Evolutionary conservation across 2,329 filamentous ascomycete genomes (phyloP), one percentile per base, ranked within the genome.

Genomic region (Verruconis gallopava): DNA sequence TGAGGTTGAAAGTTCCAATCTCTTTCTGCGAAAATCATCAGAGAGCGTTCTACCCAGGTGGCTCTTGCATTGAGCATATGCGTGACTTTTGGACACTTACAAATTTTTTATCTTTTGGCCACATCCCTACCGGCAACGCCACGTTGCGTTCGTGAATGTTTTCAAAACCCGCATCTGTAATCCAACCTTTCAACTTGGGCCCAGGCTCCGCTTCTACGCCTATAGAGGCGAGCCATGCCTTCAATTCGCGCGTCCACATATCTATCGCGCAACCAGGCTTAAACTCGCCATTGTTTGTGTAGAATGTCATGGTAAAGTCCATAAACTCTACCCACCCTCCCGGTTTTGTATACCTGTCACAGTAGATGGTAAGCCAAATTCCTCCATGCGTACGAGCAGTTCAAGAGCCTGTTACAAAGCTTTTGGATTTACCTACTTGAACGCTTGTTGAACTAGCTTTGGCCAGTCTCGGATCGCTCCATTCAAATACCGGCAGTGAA

Each of bases 391-490:
- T n/a, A n/a, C n/a, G n/a, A n/a, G n/a, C n/a, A n/a, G n/a, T n/a
- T n/a, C n/a, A n/a, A n/a, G n/a, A n/a, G n/a, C n/a, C n/a, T n/a
- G n/a, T n/a, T n/a, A n/a, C n/a, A n/a, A n/a, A n/a, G n/a, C n/a
- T n/a, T n/a, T n/a, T n/a, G n/a, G n/a, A n/a, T 14, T 5, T 22
- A 15, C 2, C 46, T 56, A 63, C 46, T 65, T 55, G 44, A 72
- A 69, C 4, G 73, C 62, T 37, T 66, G 62, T 15, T 60, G 54
- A 15, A 73, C 51, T 37, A 78, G 55, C 17, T 57, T 57, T 3
- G 60, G 59, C 55, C 72, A 75, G 49, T 79, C 63, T n/a, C 63
- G 58, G 32, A 81, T 64, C 21, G 68, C 64, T 19, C 65, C 66
- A 48, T 63, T 50, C 64, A 73, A 60, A 62, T 69, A 50, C 52